These are phyloP conservation scores for Logfia minima DNA, from an alignment of 129 eudicot genomes.

Conservation along the genomic window DNA sequence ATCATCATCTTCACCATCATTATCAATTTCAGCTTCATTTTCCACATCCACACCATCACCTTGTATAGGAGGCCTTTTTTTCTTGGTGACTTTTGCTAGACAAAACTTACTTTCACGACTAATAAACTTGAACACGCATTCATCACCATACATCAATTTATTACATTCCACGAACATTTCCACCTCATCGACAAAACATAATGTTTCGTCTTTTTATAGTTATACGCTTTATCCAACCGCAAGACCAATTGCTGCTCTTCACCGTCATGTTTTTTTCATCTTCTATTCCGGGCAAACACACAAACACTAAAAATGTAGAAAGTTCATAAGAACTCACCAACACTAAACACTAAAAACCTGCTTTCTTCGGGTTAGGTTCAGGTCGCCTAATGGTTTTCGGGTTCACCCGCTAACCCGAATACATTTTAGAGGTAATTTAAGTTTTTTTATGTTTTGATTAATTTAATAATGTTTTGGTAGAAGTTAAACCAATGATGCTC, in stretches of 20 bases:
- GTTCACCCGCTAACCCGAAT: too few species aligned
- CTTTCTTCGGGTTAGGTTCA: too few species aligned
- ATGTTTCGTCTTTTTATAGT: background rate
- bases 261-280: background rate
- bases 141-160: constrained; percentile 17
- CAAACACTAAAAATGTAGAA: constrained; percentile 8
- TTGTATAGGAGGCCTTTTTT: background rate
- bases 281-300: background rate
- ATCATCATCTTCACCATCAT: background rate
- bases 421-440: too few species aligned
- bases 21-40: too few species aligned
- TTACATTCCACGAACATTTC: background rate
- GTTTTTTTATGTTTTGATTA: too few species aligned
- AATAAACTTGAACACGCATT: constrained; percentile 20
- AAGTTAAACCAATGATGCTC: too few species aligned
- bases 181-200: constrained; percentile 16
- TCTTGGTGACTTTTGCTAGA: constrained; percentile 9
- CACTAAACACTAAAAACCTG: too few species aligned
- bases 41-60: too few species aligned
- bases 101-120: constrained; percentile 24
- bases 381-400: too few species aligned
- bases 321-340: background rate
- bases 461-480: too few species aligned
- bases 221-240: background rate
- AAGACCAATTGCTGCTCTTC: background rate